phyloP scores from a whole-genome alignment of 2,329 filamentous ascomycete genomes.

The Ceratocystis cacaofunesta region DNA sequence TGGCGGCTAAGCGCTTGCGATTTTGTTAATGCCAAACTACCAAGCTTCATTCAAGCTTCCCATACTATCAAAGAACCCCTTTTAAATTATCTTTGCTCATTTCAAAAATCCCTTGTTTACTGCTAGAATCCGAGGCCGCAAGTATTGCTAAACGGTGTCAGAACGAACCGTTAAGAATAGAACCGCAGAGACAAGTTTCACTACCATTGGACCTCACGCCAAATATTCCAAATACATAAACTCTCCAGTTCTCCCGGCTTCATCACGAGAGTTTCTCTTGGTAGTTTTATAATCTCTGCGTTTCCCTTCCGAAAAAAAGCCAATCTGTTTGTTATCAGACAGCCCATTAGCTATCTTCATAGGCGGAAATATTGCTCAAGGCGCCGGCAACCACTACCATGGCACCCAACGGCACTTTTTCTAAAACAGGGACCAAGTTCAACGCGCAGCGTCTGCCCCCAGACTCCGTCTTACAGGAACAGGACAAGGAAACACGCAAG shows the following conservation, averaged over 20 bases:
- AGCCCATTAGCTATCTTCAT: too few species aligned
- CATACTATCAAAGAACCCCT: neutral
- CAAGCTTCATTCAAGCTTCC: neutral
- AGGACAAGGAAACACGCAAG: constrained; percentile 21
- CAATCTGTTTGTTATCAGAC: too few species aligned
- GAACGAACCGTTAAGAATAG: too few species aligned
- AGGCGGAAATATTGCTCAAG: too few species aligned
- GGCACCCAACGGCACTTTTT: constrained; percentile 6
- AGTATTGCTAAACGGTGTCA: too few species aligned
- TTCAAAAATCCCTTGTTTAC: neutral
- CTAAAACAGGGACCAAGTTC: neutral
- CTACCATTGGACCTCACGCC: too few species aligned
- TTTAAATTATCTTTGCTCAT: neutral
- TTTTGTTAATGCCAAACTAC: neutral
- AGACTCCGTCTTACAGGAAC: neutral
- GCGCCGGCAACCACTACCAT: neutral
- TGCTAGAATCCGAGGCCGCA: too few species aligned
- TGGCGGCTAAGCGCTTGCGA: neutral
- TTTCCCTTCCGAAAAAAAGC: too few species aligned
- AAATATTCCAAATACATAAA: too few species aligned
- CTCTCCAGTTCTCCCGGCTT: too few species aligned
- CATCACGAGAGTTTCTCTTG: neutral
- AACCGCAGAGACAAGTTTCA: too few species aligned
- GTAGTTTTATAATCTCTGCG: too few species aligned
- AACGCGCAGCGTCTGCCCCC: neutral